Base-by-base conservation (phyloP, 805 yeast genomes). In the Cyberlindnera petersonii region DNA sequence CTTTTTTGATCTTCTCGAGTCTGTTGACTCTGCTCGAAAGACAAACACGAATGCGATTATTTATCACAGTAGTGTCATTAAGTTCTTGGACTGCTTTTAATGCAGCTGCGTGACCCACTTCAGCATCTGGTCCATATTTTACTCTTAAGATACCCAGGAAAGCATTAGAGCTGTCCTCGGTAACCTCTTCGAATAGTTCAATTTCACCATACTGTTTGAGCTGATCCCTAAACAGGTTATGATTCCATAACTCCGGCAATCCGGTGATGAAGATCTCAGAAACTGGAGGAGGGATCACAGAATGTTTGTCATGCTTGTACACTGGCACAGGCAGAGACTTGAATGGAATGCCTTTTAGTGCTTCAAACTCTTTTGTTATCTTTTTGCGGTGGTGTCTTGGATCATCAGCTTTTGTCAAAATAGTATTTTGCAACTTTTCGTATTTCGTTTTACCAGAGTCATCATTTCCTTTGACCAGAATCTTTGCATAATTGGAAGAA, bases 271-370 rank as follows among this genome's bases (percentile, higher is more conserved):
- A 74, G 26, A 88, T 59, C 51, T 82, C 88, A 8, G 75, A 64
- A 4, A 79, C 70, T 1, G 95, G 96, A 14, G 79, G 75, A 0
- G 82, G 79, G 0, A 93, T 94, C 10, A 86, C 55, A 0, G 94
- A 85, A 52, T 81, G 69, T 42, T 78, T 71, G 57, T 87, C 95
- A 56, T 71, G 85, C n/a, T n/a, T n/a, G n/a, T n/a, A n/a, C n/a
- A n/a, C n/a, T n/a, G n/a, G n/a, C n/a, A n/a, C n/a, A n/a, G 5
- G 24, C 3, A 19, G 44, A 41, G 10, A 26, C 44, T 3, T 74
- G 63, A 22, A 59, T 59, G 0, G 71, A 68, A 13, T 72, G 59
- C 15, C 66, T 66, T 44, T 66, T 70, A 51, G n/a, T n/a, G n/a
- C n/a, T 66, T 43, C 64, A 71, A 11, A 67, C 60, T 36, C n/a